Conservation (phyloP, 2,329 filamentous ascomycete genomes). For the Podosphaera xanthii region DNA sequence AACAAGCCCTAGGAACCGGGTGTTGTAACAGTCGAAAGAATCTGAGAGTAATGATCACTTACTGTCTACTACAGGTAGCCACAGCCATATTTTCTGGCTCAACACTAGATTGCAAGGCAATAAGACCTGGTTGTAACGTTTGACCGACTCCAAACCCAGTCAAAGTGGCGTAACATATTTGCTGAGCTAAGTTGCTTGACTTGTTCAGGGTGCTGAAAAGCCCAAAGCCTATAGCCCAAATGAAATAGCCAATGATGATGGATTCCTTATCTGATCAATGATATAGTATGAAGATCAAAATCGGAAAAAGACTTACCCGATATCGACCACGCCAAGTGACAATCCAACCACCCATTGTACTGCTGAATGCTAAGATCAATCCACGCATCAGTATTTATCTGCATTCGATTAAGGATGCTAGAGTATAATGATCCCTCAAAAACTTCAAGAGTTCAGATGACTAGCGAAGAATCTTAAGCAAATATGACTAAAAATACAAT, state of each 20-base stretch:
- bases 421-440: not conserved
- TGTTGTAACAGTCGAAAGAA: not conserved
- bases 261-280: slow-evolving; percentile 24
- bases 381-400: not conserved
- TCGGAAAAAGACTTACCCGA: not conserved
- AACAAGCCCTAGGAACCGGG: too few relatives aligned
- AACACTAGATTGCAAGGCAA: slow-evolving; percentile 42
- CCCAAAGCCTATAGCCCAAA: slow-evolving; percentile 43
- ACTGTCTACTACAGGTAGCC: slow-evolving; percentile 25
- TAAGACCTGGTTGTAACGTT: slow-evolving; percentile 45
- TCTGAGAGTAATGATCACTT: slow-evolving; percentile 25
- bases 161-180: slow-evolving; percentile 38
- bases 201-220: slow-evolving; percentile 38
- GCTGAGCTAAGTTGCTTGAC: slow-evolving; percentile 28
- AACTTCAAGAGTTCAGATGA: not conserved
- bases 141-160: slow-evolving; percentile 42
- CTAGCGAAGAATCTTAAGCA: not conserved
- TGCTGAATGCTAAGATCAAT: not conserved
- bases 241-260: slow-evolving; percentile 34
- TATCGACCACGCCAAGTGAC: not conserved
- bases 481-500: not conserved
- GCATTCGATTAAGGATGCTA: not conserved
- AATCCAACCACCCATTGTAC: not conserved
- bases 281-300: not conserved
- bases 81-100: slow-evolving; percentile 41